A percentile compares a stretch with the other conserved stretches of the same genome.
phyloP scores from a whole-genome alignment of 2,329 filamentous ascomycete genomes.

The Colletotrichum eremochloae region DNA sequence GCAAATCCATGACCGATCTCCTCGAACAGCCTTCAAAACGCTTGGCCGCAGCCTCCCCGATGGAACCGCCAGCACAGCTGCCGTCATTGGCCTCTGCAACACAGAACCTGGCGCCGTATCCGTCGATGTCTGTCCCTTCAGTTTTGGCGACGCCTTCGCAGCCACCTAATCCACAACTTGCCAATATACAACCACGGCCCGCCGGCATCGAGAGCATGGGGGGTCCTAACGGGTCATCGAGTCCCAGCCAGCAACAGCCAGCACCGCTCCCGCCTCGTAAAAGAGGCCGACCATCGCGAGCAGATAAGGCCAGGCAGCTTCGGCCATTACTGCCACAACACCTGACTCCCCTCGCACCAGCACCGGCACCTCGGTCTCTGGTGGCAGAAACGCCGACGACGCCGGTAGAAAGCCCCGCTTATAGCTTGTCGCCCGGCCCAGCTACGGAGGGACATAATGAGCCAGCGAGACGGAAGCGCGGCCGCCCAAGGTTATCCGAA shows the following conservation, averaged over 20 bases:
- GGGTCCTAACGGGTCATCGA: constrained; percentile 15
- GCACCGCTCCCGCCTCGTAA: constrained; percentile 51
- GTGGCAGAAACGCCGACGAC: constrained; percentile 31
- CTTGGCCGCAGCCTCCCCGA: constrained; percentile 43
- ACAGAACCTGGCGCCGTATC: constrained; percentile 16
- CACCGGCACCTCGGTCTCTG: constrained; percentile 33
- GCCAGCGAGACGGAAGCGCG: constrained; percentile 22
- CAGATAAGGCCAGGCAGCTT: constrained; percentile 55
- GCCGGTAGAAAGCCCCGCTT: constrained; percentile 25
- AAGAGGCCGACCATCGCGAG: constrained; percentile 60
- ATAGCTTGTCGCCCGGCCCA: constrained; percentile 30
- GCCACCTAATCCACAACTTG: constrained; percentile 35
- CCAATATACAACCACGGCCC: constrained; percentile 44
- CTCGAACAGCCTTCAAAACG: constrained; percentile 52
- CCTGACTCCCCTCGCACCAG: constrained; percentile 50
- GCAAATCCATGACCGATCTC: constrained; percentile 53
- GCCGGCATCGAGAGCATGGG: constrained; percentile 3
- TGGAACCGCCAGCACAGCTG: constrained; percentile 34
- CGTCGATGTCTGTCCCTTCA: constrained; percentile 27
- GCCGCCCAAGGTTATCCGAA: constrained; percentile 27
- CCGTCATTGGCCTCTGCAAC: constrained; percentile 26
- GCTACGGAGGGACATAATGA: constrained; percentile 9
- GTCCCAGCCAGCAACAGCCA: constrained; percentile 28
- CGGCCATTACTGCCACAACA: constrained; percentile 51
- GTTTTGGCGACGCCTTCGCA: constrained; percentile 30